Evolutionary conservation across 257 asterid species (phyloP).

Genomic region (Solanum verrucosum): DNA sequence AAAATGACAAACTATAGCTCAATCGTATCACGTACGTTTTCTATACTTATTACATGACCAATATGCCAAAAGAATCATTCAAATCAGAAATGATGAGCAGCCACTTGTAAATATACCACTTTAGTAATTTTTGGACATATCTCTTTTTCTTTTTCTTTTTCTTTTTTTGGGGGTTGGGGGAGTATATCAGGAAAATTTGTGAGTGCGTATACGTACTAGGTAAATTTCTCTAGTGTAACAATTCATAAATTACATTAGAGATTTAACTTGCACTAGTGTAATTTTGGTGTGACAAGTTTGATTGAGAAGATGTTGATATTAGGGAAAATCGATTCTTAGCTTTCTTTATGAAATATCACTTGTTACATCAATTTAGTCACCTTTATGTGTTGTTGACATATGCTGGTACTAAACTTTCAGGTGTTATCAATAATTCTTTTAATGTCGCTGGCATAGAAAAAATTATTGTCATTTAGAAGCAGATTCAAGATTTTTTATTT

Average conservation of each 20-base stretch:
- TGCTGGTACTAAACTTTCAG: accelerated
- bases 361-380: accelerated
- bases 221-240: too few species aligned
- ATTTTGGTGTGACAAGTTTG: accelerated
- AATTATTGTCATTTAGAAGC: background rate
- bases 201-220: accelerated
- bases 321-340: background rate
- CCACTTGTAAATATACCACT: background rate
- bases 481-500: background rate
- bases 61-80: background rate
- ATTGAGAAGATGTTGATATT: background rate
- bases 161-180: accelerated
- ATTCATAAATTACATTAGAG: too few species aligned
- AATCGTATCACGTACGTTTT: background rate
- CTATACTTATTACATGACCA: background rate
- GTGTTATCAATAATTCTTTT: background rate
- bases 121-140: background rate
- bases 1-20: background rate
- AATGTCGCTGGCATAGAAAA: background rate
- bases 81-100: background rate
- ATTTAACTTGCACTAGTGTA: too few species aligned
- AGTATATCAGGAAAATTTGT: background rate
- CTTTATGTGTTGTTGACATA: background rate
- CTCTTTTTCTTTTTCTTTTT: too few species aligned
- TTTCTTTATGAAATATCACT: background rate